Conservation (phyloP, 2,329 filamentous ascomycete genomes). For the Geoglossum cookeanum region DNA sequence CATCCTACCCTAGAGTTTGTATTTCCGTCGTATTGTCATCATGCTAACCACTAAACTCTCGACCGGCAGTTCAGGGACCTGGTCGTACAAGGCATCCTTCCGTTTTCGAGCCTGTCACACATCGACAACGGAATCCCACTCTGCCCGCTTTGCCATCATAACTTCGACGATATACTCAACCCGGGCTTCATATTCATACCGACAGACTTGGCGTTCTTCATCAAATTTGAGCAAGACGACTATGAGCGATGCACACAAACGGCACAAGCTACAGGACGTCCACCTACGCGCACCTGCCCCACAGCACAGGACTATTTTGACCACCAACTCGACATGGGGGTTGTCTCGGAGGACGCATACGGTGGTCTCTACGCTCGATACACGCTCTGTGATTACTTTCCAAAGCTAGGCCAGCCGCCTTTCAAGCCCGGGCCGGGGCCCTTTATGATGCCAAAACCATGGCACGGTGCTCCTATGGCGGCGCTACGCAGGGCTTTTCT, state of each 20-base stretch:
- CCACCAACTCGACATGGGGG: not conserved
- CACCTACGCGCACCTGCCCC: not conserved
- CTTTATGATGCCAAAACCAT: not conserved
- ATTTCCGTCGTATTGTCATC: not conserved
- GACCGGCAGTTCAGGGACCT: not conserved
- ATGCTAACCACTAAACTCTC: not conserved
- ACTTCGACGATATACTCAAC: slow-evolving; percentile 7
- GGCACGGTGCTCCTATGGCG: not conserved
- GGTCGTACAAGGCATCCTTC: not conserved
- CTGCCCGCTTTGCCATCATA: slow-evolving; percentile 9
- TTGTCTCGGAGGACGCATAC: not conserved
- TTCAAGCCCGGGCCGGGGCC: not conserved
- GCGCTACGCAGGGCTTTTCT: not conserved
- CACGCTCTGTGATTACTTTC: not conserved
- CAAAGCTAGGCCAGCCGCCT: not conserved
- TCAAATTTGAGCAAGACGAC: slow-evolving; percentile 11
- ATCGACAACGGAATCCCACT: slow-evolving; percentile 10
- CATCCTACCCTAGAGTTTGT: not conserved
- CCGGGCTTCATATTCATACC: slow-evolving; percentile 11
- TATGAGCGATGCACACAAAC: not conserved
- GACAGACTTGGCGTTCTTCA: slow-evolving; percentile 10
- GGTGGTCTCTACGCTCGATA: not conserved
- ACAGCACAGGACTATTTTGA: not conserved
- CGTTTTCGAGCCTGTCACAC: slow-evolving; percentile 1
- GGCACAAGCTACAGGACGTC: not conserved